phyloP scores from a whole-genome alignment of 768 basidiomycete genomes.

The Dioszegia crocea region DNA sequence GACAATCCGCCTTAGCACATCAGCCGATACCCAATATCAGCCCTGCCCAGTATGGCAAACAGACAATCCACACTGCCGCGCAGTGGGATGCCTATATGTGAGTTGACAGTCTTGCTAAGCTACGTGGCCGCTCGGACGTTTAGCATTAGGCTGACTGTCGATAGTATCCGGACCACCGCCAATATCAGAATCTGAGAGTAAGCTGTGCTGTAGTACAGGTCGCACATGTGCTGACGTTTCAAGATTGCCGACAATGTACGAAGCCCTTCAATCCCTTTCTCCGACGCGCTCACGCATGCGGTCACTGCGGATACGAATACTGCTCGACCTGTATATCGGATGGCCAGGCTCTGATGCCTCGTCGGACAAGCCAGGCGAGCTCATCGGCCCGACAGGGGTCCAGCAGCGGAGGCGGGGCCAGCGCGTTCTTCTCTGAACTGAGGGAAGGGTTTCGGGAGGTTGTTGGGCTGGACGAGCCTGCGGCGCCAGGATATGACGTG shows the following conservation, averaged over 20 bases:
- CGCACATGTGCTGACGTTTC: not conserved
- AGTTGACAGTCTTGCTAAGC: not conserved
- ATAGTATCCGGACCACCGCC: slow-evolving; percentile 46
- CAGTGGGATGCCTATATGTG: slow-evolving; percentile 37
- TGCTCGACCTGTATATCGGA: slow-evolving; percentile 44
- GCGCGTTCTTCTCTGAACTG: slow-evolving; percentile 3
- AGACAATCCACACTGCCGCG: slow-evolving; percentile 18
- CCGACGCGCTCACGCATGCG: slow-evolving; percentile 41
- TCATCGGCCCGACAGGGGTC: not conserved
- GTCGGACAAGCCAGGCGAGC: slow-evolving; percentile 14
- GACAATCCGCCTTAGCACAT: no score
- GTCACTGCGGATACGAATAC: slow-evolving; percentile 48
- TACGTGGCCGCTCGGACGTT: not conserved
- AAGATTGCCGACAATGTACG: slow-evolving; percentile 40
- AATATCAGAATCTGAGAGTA: slow-evolving; percentile 38
- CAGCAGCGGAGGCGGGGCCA: not conserved
- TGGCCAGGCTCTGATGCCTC: slow-evolving; percentile 48
- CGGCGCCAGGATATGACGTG: slow-evolving; percentile 44
- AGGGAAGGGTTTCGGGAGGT: slow-evolving; percentile 16
- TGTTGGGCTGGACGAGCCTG: slow-evolving; percentile 29
- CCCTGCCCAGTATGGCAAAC: not conserved
- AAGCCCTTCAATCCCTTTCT: slow-evolving; percentile 47
- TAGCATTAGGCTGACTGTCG: slow-evolving; percentile 3
- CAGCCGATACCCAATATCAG: no score
- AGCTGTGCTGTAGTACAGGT: slow-evolving; percentile 3